Conservation (phyloP, 176 grass and related monocot genomes). For the Triticum monococcum region DNA sequence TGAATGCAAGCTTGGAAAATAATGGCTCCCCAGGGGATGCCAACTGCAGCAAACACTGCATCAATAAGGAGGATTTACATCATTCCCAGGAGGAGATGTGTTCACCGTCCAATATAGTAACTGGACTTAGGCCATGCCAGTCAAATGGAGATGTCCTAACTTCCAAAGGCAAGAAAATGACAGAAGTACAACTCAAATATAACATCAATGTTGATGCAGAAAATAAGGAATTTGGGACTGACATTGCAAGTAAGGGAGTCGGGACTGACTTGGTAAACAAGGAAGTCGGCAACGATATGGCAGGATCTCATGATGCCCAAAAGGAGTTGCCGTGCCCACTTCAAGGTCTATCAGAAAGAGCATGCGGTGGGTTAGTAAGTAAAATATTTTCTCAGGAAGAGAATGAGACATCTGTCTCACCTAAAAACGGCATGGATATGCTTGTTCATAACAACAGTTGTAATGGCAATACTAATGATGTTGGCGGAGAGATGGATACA, state of each 20-base stretch:
- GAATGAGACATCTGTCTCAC: slow-evolving; percentile 35
- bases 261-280: slow-evolving; percentile 1
- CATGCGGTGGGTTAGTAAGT: slow-evolving; percentile 43
- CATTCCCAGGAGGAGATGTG: slow-evolving; percentile 29
- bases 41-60: slow-evolving; percentile 30
- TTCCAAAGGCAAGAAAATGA: slow-evolving; percentile 32
- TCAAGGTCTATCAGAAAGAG: slow-evolving; percentile 58
- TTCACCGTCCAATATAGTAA: slow-evolving; percentile 14
- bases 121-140: slow-evolving; percentile 29
- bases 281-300: not conserved
- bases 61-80: slow-evolving; percentile 28
- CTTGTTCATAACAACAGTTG: slow-evolving; percentile 34
- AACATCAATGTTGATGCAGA: slow-evolving; percentile 27
- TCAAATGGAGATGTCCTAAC: slow-evolving; percentile 31
- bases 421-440: slow-evolving; percentile 28
- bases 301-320: slow-evolving; percentile 17
- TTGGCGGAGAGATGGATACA: slow-evolving; percentile 21
- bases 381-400: slow-evolving; percentile 38
- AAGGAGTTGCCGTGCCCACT: slow-evolving; percentile 43
- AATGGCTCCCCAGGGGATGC: slow-evolving; percentile 28
- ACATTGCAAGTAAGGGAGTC: not conserved
- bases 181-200: slow-evolving; percentile 28
- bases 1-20: slow-evolving; percentile 28
- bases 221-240: slow-evolving; percentile 18
- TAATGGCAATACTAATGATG: slow-evolving; percentile 45